Evolutionary conservation across 192 early-diverging fungal genomes (phyloP).

Genomic region (Backusella australiensis): DNA sequence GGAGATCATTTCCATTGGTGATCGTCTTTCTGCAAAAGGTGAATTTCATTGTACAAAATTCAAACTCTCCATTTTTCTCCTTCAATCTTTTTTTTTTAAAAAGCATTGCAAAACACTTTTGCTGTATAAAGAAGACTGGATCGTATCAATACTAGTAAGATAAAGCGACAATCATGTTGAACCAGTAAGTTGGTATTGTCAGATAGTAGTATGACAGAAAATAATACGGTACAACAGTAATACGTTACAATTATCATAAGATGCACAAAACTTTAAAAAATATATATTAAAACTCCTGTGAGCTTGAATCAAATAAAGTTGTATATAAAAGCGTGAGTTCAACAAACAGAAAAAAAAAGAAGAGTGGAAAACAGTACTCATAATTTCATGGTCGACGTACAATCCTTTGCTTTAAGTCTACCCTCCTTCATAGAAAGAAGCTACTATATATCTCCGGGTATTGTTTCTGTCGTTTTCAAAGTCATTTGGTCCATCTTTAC

Average conservation of each 20-base stretch:
- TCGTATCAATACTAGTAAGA: too few species aligned
- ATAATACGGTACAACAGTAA: neutral
- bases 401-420: neutral
- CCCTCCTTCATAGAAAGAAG: neutral
- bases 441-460: neutral
- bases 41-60: too few species aligned
- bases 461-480: neutral
- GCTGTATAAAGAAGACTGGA: too few species aligned
- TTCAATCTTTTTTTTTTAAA: too few species aligned
- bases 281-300: neutral
- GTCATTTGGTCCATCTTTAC: constrained; percentile 1
- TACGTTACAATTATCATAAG: too few species aligned
- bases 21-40: too few species aligned
- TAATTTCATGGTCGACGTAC: neutral
- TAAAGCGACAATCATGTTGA: neutral
- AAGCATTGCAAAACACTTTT: too few species aligned
- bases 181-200: neutral
- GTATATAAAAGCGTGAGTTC: neutral
- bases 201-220: neutral
- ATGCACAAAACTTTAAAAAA: neutral
- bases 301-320: neutral
- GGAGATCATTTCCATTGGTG: too few species aligned
- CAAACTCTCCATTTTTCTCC: too few species aligned
- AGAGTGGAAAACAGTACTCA: neutral
- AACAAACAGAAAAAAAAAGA: neutral